These are phyloP conservation scores for Malassezia cuniculi DNA, from an alignment of 1,284 basidiomycete species.

Conservation along the genomic window DNA sequence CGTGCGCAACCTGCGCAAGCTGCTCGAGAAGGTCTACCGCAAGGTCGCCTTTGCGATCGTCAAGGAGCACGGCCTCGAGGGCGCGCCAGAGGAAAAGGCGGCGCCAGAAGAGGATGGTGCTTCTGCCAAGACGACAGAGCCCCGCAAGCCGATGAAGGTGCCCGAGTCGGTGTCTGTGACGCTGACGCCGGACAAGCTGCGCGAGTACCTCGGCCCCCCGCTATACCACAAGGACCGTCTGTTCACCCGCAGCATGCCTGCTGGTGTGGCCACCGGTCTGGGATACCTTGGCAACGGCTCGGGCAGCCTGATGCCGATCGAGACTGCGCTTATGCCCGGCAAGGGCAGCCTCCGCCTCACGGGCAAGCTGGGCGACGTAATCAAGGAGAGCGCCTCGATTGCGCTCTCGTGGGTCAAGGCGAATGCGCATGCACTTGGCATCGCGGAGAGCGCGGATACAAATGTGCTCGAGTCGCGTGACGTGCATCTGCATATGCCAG, in stretches of 20 bases:
- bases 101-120: too few relatives aligned
- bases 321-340: conserved; percentile 48
- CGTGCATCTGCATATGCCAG: conserved; percentile 45
- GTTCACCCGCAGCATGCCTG: conserved; percentile 64
- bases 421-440: conserved; percentile 74
- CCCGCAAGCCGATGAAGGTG: conserved; percentile 67
- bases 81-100: too few relatives aligned
- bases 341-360: conserved; percentile 61
- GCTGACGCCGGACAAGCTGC: conserved; percentile 73
- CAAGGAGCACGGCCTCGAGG: conserved; percentile 73
- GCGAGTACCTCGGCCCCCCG: conserved; percentile 91
- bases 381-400: conserved; percentile 87
- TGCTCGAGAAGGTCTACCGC: conserved; percentile 70
- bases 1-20: conserved; percentile 40
- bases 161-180: conserved; percentile 66
- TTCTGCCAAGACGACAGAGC: conserved; percentile 56
- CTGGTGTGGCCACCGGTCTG: conserved; percentile 83
- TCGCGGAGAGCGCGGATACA: conserved; percentile 55
- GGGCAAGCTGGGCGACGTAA: conserved; percentile 94
- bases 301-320: conserved; percentile 91
- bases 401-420: conserved; percentile 83
- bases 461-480: conserved; percentile 62
- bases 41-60: conserved; percentile 91
- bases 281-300: conserved; percentile 93
- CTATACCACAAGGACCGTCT: conserved; percentile 90